Evolutionary conservation across 2,329 filamentous ascomycete genomes (phyloP).

Genomic region (Dendryphion nanum): DNA sequence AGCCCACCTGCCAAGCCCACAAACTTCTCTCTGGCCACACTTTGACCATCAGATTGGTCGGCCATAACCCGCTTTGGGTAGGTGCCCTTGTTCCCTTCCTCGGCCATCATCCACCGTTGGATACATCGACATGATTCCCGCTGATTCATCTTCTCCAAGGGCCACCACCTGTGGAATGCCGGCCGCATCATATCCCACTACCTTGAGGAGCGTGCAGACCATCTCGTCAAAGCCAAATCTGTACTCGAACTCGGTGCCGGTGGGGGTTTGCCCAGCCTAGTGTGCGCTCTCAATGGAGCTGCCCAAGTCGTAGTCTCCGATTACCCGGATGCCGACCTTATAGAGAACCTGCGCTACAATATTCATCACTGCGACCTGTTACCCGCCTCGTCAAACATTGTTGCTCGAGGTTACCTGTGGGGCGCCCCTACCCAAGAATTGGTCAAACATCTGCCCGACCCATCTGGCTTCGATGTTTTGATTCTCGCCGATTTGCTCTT

Average conservation of each 20-base stretch:
- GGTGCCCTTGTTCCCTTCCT: too few species aligned
- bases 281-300: constrained; percentile 73
- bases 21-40: constrained; percentile 64
- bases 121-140: too few species aligned
- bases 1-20: constrained; percentile 71
- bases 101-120: too few species aligned
- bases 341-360: constrained; percentile 77
- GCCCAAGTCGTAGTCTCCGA: constrained; percentile 72
- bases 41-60: constrained; percentile 74
- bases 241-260: constrained; percentile 88
- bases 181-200: constrained; percentile 74
- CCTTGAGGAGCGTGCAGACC: constrained; percentile 65
- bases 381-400: constrained; percentile 35
- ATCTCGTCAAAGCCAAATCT: constrained; percentile 63
- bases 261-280: constrained; percentile 78
- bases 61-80: constrained; percentile 83
- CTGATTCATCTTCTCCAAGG: too few species aligned
- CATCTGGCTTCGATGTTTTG: constrained; percentile 69
- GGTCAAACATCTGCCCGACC: constrained; percentile 54
- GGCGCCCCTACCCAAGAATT: constrained; percentile 64
- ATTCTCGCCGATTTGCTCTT: constrained; percentile 89
- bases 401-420: constrained; percentile 75
- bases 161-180: constrained; percentile 89
- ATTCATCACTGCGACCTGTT: constrained; percentile 57
- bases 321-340: constrained; percentile 81